Base-by-base conservation (phyloP, 768 basidiomycete species). In the Kwoniella mangroviensis region DNA sequence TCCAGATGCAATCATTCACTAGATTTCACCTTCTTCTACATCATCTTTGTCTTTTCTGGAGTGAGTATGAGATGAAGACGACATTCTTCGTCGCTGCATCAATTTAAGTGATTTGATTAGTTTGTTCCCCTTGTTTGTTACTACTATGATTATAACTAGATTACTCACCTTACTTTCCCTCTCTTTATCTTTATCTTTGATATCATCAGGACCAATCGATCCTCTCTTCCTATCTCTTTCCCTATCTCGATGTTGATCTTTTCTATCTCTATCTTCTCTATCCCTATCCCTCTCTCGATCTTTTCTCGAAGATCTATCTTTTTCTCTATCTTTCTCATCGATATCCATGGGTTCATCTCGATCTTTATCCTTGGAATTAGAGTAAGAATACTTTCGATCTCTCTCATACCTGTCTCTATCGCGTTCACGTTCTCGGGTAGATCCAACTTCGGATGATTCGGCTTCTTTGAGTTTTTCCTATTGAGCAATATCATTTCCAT, bases 401-500 rank as follows among this genome's bases (percentile, higher is more conserved):
- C 56, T 64, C 17, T 85, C 86, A 59, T 85, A 84, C 67, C 84
- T 81, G 54, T 82, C 82, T 10, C 85, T 82, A 0, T 86, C 86
- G n/a, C 82, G 77, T 41, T 78, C 73, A 34, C 70, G 51, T 15
- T 62, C 63, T 17, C 73, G 58, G 12, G 62, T 63, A 22, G 72
- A 72, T 9, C 72, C 75, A 2, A 57, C 59, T 40, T 75, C 77
- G 28, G 68, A 71, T 57, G 79, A 59, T 73, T 77, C 66, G 63
- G 79, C 65, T 85, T 89, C 91, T 22, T 79, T 75, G 66, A 93
- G 84, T 58, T 92, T 90, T 82, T 94, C 93, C 90, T 92, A 58
- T 58, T 15, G n/a, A 9, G 74, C 51, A 55, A n/a, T 6, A 10
- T 12, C 21, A 73, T 64, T 51, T 28, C 34, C 54, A 10, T 42